phyloP scores from a whole-genome alignment of 495 filamentous ascomycete species.

The Aspergillus conjunctus region DNA sequence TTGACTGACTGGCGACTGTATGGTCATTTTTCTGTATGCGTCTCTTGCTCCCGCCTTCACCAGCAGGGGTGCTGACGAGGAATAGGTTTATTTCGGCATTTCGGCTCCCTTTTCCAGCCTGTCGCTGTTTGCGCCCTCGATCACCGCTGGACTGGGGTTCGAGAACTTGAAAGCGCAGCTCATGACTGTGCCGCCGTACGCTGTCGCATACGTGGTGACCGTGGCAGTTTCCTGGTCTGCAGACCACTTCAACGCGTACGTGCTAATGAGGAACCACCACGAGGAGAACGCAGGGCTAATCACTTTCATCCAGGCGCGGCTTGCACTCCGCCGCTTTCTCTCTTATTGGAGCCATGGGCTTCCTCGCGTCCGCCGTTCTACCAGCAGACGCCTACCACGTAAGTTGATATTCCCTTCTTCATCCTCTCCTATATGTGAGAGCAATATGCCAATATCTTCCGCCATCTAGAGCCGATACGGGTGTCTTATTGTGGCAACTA shows the following conservation, averaged over 20 bases:
- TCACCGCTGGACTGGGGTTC: slow-evolving; percentile 66
- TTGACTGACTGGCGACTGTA: slow-evolving; percentile 65
- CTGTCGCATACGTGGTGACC: slow-evolving; percentile 64
- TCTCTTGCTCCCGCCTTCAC: slow-evolving; percentile 62
- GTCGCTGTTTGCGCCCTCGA: slow-evolving; percentile 68
- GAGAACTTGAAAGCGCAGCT: slow-evolving; percentile 63
- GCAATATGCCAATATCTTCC: background rate
- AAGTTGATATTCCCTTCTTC: slow-evolving; percentile 15
- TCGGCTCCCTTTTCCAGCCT: slow-evolving; percentile 68
- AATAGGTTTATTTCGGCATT: slow-evolving; percentile 64
- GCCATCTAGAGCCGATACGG: slow-evolving; percentile 55
- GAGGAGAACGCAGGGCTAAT: background rate
- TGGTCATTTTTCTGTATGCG: slow-evolving; percentile 55
- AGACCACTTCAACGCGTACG: slow-evolving; percentile 58
- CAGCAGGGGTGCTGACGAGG: background rate
- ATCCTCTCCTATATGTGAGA: background rate
- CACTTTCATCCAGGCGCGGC: slow-evolving; percentile 43
- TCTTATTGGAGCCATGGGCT: slow-evolving; percentile 62
- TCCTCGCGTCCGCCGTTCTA: slow-evolving; percentile 63
- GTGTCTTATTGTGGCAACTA: slow-evolving; percentile 67
- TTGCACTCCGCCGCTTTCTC: slow-evolving; percentile 59
- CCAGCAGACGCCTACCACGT: slow-evolving; percentile 58
- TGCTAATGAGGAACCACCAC: background rate
- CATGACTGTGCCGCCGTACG: slow-evolving; percentile 77
- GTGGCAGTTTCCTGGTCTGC: slow-evolving; percentile 63